Conservation (phyloP, 2,329 filamentous ascomycete genomes). For the Ceratocystis alfenasii region DNA sequence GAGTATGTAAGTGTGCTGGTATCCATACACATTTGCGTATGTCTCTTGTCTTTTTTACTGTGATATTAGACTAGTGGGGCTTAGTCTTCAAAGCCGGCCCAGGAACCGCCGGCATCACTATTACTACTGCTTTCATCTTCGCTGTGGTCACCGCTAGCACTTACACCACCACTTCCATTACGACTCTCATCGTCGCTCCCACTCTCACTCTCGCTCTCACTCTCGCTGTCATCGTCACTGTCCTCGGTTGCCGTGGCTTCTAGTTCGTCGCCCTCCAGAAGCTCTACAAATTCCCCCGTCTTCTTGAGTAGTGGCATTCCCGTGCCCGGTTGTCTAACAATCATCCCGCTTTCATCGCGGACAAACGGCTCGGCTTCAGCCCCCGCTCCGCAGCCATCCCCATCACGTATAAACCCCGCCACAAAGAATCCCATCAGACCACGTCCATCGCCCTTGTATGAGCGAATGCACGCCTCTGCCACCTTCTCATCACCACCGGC, state of each 20-base stretch:
- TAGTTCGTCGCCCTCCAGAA: constrained; percentile 23
- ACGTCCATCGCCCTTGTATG: constrained; percentile 65
- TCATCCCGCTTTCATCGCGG: constrained; percentile 41
- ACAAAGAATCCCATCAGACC: constrained; percentile 96
- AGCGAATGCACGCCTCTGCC: constrained; percentile 67
- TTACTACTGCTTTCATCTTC: neutral
- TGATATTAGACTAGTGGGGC: neutral
- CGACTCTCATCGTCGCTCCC: constrained; percentile 22
- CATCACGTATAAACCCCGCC: constrained; percentile 63
- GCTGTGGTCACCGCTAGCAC: constrained; percentile 21
- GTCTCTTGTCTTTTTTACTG: too few species aligned
- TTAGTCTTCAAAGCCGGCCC: constrained; percentile 25
- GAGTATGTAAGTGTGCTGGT: too few species aligned
- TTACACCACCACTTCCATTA: constrained; percentile 30
- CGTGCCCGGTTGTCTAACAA: constrained; percentile 33
- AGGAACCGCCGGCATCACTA: constrained; percentile 23
- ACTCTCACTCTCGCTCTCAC: constrained; percentile 14
- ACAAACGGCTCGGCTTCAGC: constrained; percentile 36
- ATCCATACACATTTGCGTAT: too few species aligned
- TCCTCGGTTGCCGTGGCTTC: constrained; percentile 23
- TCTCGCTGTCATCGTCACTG: constrained; percentile 17
- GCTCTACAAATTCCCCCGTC: constrained; percentile 27
- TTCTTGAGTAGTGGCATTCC: constrained; percentile 32
- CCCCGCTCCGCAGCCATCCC: constrained; percentile 24
- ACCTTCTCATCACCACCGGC: constrained; percentile 40